Conservation (phyloP, 1,139 yeast species). For the Taphrina flavorubra region DNA sequence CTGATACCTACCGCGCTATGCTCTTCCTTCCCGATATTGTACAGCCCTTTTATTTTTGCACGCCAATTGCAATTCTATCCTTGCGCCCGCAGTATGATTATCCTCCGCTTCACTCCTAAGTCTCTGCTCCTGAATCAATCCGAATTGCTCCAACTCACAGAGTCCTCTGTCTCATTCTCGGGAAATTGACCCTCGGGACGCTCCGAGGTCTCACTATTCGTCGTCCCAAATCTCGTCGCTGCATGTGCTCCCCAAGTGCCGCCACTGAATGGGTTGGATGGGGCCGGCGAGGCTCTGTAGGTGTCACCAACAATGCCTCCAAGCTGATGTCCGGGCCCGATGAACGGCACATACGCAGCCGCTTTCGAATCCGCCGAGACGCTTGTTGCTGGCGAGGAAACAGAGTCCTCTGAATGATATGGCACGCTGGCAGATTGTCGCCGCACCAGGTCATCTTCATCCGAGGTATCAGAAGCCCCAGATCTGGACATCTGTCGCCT, state of each 20-base stretch:
- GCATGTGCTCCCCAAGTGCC: conserved; percentile 19
- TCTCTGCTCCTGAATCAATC: not conserved
- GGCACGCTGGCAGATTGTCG: conserved; percentile 5
- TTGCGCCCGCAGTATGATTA: too few species aligned
- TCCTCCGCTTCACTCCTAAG: too few species aligned
- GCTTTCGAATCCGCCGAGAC: conserved; percentile 15
- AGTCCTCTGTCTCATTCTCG: conserved; percentile 15
- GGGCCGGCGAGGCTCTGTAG: conserved; percentile 15
- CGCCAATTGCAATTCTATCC: too few species aligned
- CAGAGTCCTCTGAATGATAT: conserved; percentile 8
- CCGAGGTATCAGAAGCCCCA: not conserved
- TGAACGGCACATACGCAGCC: conserved; percentile 13
- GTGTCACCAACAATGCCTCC: conserved; percentile 15
- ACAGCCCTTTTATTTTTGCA: too few species aligned
- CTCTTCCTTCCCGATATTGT: too few species aligned
- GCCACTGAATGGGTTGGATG: conserved; percentile 20
- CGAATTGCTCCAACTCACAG: conserved; percentile 25
- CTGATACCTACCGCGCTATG: too few species aligned
- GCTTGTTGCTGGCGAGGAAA: conserved; percentile 24
- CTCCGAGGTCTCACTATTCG: conserved; percentile 27
- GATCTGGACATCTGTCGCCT: not conserved
- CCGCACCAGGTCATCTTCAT: not conserved
- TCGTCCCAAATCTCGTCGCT: conserved; percentile 8
- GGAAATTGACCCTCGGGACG: conserved; percentile 6
- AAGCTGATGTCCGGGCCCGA: conserved; percentile 26